These are phyloP conservation scores for sweet orange (Citrus sinensis) DNA, from an alignment of 345 rosid genomes.

Conservation along the genomic window DVS_A1.0 CM039168.1:26205501-26206000, in stretches of 20 bases:
- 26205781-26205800: conserved; percentile 66
- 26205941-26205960: conserved; percentile 45
- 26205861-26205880: background rate
- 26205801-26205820: background rate
- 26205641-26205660: conserved; percentile 21
- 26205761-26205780: conserved; percentile 75
- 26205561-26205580: background rate
- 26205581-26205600: background rate
- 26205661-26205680: conserved; percentile 58
- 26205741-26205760: conserved; percentile 67
- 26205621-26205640: background rate
- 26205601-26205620: background rate
- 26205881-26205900: background rate
- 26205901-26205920: conserved; percentile 69
- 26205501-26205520: background rate
- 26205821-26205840: background rate
- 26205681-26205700: conserved; percentile 36
- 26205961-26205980: conserved; percentile 28
- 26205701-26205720: conserved; percentile 42
- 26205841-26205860: background rate
- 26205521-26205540: background rate
- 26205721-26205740: conserved; percentile 66
- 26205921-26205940: conserved; percentile 64
- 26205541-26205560: background rate
- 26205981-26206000: conserved; percentile 51